phyloP scores from a whole-genome alignment of 148 eudicot species.

The Rhododendron griersonianum region DNA sequence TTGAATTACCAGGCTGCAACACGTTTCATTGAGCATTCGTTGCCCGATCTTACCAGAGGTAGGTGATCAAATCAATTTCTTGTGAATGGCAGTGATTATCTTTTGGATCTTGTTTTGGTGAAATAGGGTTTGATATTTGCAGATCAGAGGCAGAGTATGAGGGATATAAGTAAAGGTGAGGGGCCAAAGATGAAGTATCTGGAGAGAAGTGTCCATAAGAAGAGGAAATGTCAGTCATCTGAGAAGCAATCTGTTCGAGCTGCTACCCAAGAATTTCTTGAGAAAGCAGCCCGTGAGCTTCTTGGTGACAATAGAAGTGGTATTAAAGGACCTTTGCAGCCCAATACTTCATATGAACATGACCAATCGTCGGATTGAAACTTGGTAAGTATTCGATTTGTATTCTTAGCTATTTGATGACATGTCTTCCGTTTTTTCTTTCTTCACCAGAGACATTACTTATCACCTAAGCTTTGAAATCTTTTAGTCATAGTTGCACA shows the following conservation, averaged over 20 bases:
- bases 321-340: constrained; percentile 72
- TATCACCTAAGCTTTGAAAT: not conserved
- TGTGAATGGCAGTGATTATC: not conserved
- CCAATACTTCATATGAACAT: constrained; percentile 44
- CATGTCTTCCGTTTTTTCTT: not conserved
- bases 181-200: constrained; percentile 39
- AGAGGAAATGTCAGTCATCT: constrained; percentile 59
- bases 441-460: not conserved
- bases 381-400: constrained; percentile 15
- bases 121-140: constrained; percentile 21
- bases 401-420: not conserved
- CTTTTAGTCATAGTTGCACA: not conserved
- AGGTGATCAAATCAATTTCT: constrained; percentile 15
- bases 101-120: not conserved
- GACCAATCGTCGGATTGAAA: constrained; percentile 24
- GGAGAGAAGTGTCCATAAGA: constrained; percentile 61
- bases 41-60: constrained; percentile 91
- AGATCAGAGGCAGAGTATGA: constrained; percentile 86
- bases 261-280: constrained; percentile 90
- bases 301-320: constrained; percentile 63
- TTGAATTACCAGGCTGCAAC: constrained; percentile 73
- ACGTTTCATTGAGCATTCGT: constrained; percentile 83
- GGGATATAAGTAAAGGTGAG: constrained; percentile 59
- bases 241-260: constrained; percentile 68
- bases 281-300: constrained; percentile 92